A percentile compares a stretch with the other conserved stretches of the same genome.
Conservation (phyloP, 2,329 filamentous ascomycete species). For the Botrytis aclada region DNA sequence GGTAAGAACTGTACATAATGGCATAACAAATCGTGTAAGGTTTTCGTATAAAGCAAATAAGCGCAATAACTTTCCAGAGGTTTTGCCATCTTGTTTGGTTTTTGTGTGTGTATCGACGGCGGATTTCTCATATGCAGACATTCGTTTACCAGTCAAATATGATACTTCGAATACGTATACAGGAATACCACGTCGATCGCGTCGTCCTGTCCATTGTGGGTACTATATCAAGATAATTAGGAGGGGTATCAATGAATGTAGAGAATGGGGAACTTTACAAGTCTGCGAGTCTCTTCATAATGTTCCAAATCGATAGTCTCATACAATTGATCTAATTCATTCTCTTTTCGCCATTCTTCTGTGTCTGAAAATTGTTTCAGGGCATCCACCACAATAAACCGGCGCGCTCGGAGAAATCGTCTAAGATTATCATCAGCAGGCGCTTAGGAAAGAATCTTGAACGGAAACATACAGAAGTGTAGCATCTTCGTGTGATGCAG, state of each 20-base stretch:
- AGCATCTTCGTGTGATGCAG: constrained; percentile 65
- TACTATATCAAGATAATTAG: constrained; percentile 54
- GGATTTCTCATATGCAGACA: constrained; percentile 72
- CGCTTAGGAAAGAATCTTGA: background rate
- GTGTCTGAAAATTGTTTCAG: constrained; percentile 83
- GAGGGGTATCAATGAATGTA: constrained; percentile 21
- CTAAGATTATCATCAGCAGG: constrained; percentile 44
- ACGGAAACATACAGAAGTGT: constrained; percentile 59
- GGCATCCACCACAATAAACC: constrained; percentile 75
- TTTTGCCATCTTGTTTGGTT: constrained; percentile 63
- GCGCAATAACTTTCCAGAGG: constrained; percentile 72
- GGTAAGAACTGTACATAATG: constrained; percentile 72
- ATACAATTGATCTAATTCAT: constrained; percentile 76
- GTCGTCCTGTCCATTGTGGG: constrained; percentile 89
- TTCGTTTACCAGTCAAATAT: constrained; percentile 76
- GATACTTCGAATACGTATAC: constrained; percentile 88
- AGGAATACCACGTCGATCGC: constrained; percentile 87
- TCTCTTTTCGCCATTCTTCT: constrained; percentile 80
- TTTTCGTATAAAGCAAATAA: constrained; percentile 94
- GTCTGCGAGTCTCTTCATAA: constrained; percentile 73
- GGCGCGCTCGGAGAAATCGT: constrained; percentile 80
- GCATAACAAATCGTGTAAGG: constrained; percentile 81
- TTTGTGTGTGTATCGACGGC: constrained; percentile 53
- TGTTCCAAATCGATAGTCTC: constrained; percentile 80
- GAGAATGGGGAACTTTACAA: constrained; percentile 52